These are phyloP conservation scores for Fraxinus anomala DNA, from an alignment of 257 asterid genomes.

Conservation along the genomic window DNA sequence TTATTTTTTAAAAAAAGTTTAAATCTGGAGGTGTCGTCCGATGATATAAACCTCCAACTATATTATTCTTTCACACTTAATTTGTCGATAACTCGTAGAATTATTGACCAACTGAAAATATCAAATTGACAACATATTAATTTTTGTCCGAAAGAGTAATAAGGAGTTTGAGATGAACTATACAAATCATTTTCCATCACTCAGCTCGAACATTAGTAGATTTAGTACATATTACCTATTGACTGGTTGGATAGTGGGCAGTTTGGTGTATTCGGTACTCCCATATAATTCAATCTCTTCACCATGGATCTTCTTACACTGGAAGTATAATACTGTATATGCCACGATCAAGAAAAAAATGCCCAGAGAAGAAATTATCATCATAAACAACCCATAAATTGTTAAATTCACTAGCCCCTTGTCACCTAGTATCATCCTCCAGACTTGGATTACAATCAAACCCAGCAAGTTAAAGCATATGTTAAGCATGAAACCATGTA, in stretches of 20 bases:
- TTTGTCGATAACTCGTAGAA: no score
- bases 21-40: no score
- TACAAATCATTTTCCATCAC: no score
- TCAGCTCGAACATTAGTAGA: no score
- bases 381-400: neutral
- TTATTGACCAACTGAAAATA: no score
- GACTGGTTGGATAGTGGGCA: conserved; percentile 13
- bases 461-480: conserved; percentile 17
- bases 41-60: no score
- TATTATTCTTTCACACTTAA: no score
- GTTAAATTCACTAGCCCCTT: neutral
- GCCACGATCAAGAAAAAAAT: conserved; percentile 36
- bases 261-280: conserved; percentile 24
- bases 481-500: conserved; percentile 46
- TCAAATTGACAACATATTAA: no score
- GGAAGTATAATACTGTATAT: conserved; percentile 44
- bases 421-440: neutral
- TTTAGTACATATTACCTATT: conserved; percentile 2
- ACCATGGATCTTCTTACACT: conserved; percentile 50
- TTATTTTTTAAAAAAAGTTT: no score
- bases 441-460: conserved; percentile 21
- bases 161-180: no score
- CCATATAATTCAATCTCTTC: conserved; percentile 46
- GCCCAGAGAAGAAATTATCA: conserved; percentile 16
- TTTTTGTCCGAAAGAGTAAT: no score